Conservation (phyloP, 2,329 filamentous ascomycete species). For the Botryotinia convoluta region DNA sequence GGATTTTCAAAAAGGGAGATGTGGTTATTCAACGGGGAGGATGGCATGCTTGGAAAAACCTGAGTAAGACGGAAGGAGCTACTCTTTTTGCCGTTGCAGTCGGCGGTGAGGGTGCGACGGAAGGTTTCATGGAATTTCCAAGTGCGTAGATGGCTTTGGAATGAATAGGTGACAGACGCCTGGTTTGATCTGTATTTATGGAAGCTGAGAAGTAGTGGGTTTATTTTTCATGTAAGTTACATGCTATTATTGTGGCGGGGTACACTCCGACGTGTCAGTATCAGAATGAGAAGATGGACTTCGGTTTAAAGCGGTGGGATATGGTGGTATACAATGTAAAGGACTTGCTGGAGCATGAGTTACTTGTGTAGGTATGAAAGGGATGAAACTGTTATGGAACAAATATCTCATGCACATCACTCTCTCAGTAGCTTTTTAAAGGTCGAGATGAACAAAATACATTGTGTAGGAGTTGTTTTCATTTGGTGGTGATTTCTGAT, state of each 20-base stretch:
- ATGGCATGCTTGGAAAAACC: constrained; percentile 43
- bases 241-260: neutral
- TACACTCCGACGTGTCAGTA: neutral
- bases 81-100: constrained; percentile 23
- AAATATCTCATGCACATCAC: neutral
- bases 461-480: neutral
- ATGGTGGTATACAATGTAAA: neutral
- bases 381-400: neutral
- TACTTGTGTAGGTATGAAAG: neutral
- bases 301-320: neutral
- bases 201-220: neutral
- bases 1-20: constrained; percentile 40
- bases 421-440: neutral
- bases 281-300: neutral
- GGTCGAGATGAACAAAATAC: neutral
- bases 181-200: neutral
- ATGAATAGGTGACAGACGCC: neutral
- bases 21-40: constrained; percentile 43
- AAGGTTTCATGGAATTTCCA: neutral
- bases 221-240: neutral
- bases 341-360: neutral
- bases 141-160: neutral
- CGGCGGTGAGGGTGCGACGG: constrained; percentile 21
- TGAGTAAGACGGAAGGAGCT: constrained; percentile 24
- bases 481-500: neutral